phyloP scores from a whole-genome alignment of 2,329 filamentous ascomycete species.

The Alternaria incomplexa region DNA sequence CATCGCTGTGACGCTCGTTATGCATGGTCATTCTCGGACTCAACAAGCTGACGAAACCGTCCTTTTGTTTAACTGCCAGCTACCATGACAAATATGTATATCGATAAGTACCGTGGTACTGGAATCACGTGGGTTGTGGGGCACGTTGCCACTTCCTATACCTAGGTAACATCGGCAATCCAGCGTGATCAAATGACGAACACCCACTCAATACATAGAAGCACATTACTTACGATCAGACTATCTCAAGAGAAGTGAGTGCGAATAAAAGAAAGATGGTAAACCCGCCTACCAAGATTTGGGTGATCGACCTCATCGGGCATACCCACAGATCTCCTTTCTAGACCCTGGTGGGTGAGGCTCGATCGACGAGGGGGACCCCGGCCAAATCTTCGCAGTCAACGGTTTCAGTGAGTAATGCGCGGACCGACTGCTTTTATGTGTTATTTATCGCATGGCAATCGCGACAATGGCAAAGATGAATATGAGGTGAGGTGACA shows the following conservation, averaged over 20 bases:
- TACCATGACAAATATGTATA: not conserved
- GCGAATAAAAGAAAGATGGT: not conserved
- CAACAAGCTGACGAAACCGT: not conserved
- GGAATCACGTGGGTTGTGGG: not conserved
- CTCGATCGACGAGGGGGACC: constrained; percentile 1
- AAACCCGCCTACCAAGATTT: not conserved
- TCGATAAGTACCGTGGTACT: not conserved
- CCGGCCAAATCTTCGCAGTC: not conserved
- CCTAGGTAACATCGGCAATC: not conserved
- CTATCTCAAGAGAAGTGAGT: not conserved
- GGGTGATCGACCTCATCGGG: not conserved
- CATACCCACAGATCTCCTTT: constrained; percentile 1
- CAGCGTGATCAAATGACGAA: not conserved
- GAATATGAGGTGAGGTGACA: not conserved
- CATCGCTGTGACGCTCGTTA: not conserved
- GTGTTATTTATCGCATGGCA: not conserved
- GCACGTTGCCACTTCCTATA: not conserved
- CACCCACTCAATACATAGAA: not conserved
- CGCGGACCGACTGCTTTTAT: not conserved
- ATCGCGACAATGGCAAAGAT: not conserved
- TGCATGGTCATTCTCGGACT: not conserved
- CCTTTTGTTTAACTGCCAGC: not conserved
- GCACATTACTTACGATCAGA: not conserved
- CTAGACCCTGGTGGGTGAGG: not conserved
- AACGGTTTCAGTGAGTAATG: constrained; percentile 6